A percentile compares a stretch with the other conserved stretches of the same genome.
Evolutionary conservation across 768 basidiomycete species (phyloP).

Genomic region (Daedaleopsis sinensis): DNA sequence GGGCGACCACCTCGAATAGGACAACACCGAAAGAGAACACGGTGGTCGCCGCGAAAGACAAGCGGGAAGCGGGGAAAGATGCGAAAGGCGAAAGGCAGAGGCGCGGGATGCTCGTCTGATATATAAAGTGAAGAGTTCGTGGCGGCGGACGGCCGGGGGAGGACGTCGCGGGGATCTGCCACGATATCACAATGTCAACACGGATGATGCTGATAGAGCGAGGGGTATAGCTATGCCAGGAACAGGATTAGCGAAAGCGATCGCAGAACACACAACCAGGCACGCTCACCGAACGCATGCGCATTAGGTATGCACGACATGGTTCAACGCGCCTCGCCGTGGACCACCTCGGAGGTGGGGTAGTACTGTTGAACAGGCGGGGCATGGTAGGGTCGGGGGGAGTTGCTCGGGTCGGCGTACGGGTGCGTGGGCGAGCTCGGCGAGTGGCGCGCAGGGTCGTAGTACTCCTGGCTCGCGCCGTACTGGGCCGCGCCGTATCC

Average conservation of each 20-base stretch:
- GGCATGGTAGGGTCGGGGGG: slow-evolving; percentile 7
- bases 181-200: too few relatives aligned
- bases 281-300: slow-evolving; percentile 1
- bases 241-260: not conserved
- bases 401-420: slow-evolving; percentile 24
- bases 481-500: slow-evolving; percentile 12
- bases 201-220: not conserved
- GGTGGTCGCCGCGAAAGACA: slow-evolving; percentile 8
- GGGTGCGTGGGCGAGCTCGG: slow-evolving; percentile 11
- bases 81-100: not conserved
- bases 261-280: not conserved
- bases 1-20: not conserved
- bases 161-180: too few relatives aligned
- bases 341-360: not conserved
- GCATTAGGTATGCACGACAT: not conserved
- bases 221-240: slow-evolving; percentile 12
- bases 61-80: slow-evolving; percentile 17
- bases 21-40: not conserved
- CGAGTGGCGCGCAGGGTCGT: slow-evolving; percentile 9
- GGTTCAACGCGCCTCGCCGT: slow-evolving; percentile 19
- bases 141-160: not conserved
- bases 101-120: slow-evolving; percentile 15
- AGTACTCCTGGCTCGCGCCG: slow-evolving; percentile 11
- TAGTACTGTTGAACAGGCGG: slow-evolving; percentile 12
- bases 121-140: slow-evolving; percentile 1